Evolutionary conservation across 768 basidiomycete genomes (phyloP), one percentile per base, ranked within the genome.

Genomic region (Boletus rubroflammeus): DNA sequence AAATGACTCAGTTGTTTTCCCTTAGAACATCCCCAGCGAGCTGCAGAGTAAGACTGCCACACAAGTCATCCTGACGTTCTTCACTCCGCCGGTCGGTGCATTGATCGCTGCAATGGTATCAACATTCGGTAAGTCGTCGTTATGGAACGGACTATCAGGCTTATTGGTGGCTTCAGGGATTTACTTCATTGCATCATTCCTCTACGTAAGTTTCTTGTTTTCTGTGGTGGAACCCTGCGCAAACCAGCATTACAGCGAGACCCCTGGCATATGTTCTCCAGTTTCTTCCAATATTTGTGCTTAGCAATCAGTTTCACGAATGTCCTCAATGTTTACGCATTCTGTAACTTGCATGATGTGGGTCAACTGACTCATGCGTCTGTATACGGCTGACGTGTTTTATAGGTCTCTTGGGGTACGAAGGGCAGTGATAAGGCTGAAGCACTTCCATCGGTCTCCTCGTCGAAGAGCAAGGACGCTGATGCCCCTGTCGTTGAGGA

Each of bases 211-310:
- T 76, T 28, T 1, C 14, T 42, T 9, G 17, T 3, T 26, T 46
- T 14, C n/a, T 35, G 26, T 5, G 41, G 28, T 29, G 38, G 5
- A 53, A 29, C 26, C 23, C 56, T 50, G 14, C 21, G 15, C 44
- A 54, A 49, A 66, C 25, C 32, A 50, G 25, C 21, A n/a, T 46
- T 55, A 29, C 56, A 93, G 89, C 85, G 91, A 57, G 95, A 98
- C 72, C 95, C 95, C 5, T 98, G 95, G 95, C 95, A 98, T 72
- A 88, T 98, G 85, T 86, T 95, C 72, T 90, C 91, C 25, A 93
- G 91, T 62, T 93, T 97, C 79, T 75, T 87, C 62, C 95, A 95
- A 68, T 96, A 95, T 67, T 75, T 96, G 47, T 86, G 85, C 64
- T 72, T 98, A 53, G 96, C 96, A 11, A 91, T 92, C 1, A 91